Percentiles rank a stretch among this genome's conserved stretches.
phyloP scores from a whole-genome alignment of 495 filamentous ascomycete species.

The Cudoniella acicularis region DNA sequence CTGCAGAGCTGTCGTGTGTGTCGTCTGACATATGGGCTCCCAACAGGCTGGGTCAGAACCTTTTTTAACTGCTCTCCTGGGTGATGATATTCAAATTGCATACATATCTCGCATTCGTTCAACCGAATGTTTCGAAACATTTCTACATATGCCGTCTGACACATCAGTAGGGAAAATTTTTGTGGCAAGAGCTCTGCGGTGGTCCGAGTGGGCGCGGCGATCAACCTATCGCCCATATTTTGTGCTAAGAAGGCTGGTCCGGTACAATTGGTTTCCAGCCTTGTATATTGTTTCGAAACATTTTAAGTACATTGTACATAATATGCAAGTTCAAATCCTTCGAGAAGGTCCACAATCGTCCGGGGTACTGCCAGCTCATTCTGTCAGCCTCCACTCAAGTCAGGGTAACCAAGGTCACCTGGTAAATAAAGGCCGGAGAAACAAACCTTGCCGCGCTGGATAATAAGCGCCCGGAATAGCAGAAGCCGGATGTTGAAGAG shows the following conservation, averaged over 20 bases:
- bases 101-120: background rate
- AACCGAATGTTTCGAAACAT: too few relatives aligned
- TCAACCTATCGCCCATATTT: too few relatives aligned
- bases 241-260: too few relatives aligned
- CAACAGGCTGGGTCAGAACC: background rate
- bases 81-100: background rate
- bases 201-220: too few relatives aligned
- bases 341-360: background rate
- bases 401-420: background rate
- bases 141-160: too few relatives aligned
- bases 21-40: background rate
- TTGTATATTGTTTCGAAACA: background rate
- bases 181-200: too few relatives aligned
- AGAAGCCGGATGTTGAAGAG: background rate
- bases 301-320: background rate
- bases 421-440: too few relatives aligned
- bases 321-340: background rate
- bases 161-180: too few relatives aligned
- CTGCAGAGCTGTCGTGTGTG: background rate
- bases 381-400: background rate
- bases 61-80: background rate
- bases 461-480: background rate
- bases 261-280: too few relatives aligned
- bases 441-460: background rate
- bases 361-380: background rate